Evolutionary conservation across 345 rosid species (phyloP).

Genomic region (Combretum micranthum): DNA sequence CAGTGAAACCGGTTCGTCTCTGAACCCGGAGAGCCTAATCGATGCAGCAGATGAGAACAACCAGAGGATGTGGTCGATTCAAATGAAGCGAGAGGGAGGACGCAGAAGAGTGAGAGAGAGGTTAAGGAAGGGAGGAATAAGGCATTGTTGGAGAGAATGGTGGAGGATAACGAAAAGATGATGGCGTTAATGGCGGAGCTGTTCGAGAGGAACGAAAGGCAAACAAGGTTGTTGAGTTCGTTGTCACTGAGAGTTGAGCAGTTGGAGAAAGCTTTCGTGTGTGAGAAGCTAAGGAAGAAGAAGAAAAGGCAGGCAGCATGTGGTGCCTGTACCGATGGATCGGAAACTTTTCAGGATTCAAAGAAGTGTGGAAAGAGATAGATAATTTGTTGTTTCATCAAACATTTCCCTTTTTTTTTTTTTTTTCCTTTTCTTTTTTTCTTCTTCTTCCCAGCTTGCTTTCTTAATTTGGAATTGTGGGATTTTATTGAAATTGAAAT

Average conservation of each 20-base stretch:
- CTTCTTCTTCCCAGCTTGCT: no score
- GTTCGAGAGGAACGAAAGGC: slow-evolving; percentile 44
- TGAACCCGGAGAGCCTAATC: slow-evolving; percentile 2
- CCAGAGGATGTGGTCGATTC: background rate
- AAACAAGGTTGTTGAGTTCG: slow-evolving; percentile 29
- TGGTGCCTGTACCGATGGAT: background rate
- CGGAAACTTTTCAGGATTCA: slow-evolving; percentile 6
- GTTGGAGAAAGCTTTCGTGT: slow-evolving; percentile 47
- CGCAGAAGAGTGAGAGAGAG: no score
- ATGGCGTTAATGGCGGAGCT: slow-evolving; percentile 42
- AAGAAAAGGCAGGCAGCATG: slow-evolving; percentile 21
- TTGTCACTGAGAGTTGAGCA: slow-evolving; percentile 45
- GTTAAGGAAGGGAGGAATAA: slow-evolving; percentile 11
- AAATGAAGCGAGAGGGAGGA: background rate
- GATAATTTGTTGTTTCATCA: no score
- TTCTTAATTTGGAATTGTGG: no score
- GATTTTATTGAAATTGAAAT: no score
- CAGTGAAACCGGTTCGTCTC: slow-evolving; percentile 11
- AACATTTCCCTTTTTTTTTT: no score
- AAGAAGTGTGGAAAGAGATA: slow-evolving; percentile 15
- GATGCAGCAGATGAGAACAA: slow-evolving; percentile 5
- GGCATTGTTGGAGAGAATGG: slow-evolving; percentile 35
- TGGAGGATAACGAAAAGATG: slow-evolving; percentile 56
- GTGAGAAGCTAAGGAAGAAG: slow-evolving; percentile 36
- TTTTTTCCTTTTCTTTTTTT: no score